phyloP scores from a whole-genome alignment of 352 stramenopile species.

The Globisporangium megalacanthum region DNA sequence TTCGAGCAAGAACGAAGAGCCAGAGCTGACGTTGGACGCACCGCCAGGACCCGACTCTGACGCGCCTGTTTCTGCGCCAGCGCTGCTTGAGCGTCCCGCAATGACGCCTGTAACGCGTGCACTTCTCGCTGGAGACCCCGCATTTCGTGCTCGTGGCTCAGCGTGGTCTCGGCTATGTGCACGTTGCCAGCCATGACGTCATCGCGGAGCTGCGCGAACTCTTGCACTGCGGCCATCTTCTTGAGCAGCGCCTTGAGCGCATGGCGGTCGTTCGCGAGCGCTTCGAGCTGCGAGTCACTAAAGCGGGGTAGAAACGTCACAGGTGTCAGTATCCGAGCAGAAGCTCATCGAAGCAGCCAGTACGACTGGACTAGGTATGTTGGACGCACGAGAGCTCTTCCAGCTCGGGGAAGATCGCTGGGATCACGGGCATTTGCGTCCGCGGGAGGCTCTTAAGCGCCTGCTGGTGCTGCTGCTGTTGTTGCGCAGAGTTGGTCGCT shows the following conservation, averaged over 20 bases:
- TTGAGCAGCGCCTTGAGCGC: conserved; percentile 60
- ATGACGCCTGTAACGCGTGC: conserved; percentile 30
- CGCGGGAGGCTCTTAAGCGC: conserved; percentile 42
- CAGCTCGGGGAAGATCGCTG: conserved; percentile 63
- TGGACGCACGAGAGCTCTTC: conserved; percentile 69
- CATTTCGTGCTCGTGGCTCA: conserved; percentile 49
- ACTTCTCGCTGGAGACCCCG: conserved; percentile 47
- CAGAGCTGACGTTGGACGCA: conserved; percentile 18
- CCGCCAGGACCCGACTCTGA: conserved; percentile 63
- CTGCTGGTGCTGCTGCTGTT: conserved; percentile 23
- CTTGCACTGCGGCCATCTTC: conserved; percentile 49
- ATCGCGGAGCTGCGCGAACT: conserved; percentile 68
- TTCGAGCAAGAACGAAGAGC: background rate
- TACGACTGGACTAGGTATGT: too few species aligned
- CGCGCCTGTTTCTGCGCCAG: conserved; percentile 63
- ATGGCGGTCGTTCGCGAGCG: conserved; percentile 48
- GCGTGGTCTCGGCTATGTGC: conserved; percentile 61
- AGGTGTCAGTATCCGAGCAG: too few species aligned
- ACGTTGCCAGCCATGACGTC: conserved; percentile 80
- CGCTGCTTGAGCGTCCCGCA: conserved; percentile 47
- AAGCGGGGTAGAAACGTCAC: too few species aligned
- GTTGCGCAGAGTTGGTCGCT: background rate
- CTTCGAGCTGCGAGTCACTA: conserved; percentile 51
- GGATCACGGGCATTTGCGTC: conserved; percentile 72
- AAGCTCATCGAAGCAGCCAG: background rate